Percentiles rank a stretch among this genome's conserved stretches.
Conservation (phyloP, 352 stramenopile genomes). For the Pythium dissotocum region DNA sequence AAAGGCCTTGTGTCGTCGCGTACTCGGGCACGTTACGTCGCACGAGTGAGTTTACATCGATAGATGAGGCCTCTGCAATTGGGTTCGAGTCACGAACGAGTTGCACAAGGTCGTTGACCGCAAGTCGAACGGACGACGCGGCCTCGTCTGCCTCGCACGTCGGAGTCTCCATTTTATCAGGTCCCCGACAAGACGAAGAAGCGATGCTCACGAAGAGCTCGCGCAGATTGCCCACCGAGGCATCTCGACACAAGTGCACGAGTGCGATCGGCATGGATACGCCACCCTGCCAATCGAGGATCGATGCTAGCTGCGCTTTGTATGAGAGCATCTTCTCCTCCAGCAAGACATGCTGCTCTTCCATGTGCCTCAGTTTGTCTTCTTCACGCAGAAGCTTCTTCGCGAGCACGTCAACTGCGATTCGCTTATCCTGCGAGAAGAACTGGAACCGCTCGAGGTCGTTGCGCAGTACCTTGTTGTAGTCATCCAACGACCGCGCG, state of each 20-base stretch:
- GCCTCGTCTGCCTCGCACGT: background rate
- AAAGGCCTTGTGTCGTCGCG: slow-evolving; percentile 42
- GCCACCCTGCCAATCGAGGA: slow-evolving; percentile 60
- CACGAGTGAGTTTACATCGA: slow-evolving; percentile 31
- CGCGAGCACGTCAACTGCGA: slow-evolving; percentile 71
- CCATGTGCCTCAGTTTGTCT: slow-evolving; percentile 57
- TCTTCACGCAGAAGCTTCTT: slow-evolving; percentile 78
- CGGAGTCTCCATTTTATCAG: background rate
- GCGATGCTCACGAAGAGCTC: slow-evolving; percentile 40
- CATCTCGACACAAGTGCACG: slow-evolving; percentile 52
- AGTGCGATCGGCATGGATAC: slow-evolving; percentile 47
- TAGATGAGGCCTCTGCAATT: slow-evolving; percentile 1
- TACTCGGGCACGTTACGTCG: slow-evolving; percentile 41
- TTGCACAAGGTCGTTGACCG: background rate
- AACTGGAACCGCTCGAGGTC: slow-evolving; percentile 80
- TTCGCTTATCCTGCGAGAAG: slow-evolving; percentile 75
- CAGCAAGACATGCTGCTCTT: slow-evolving; percentile 54
- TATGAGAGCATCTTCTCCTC: slow-evolving; percentile 48
- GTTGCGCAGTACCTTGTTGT: slow-evolving; percentile 67
- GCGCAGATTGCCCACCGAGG: slow-evolving; percentile 44
- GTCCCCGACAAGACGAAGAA: background rate
- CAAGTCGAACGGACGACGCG: background rate
- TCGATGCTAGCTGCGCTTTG: slow-evolving; percentile 45
- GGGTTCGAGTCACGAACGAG: slow-evolving; percentile 8
- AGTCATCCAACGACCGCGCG: slow-evolving; percentile 64